Percentiles rank a stretch among this genome's conserved stretches.
Evolutionary conservation across 2,329 filamentous ascomycete genomes (phyloP).

Genomic region (Colletotrichum sp.): DNA sequence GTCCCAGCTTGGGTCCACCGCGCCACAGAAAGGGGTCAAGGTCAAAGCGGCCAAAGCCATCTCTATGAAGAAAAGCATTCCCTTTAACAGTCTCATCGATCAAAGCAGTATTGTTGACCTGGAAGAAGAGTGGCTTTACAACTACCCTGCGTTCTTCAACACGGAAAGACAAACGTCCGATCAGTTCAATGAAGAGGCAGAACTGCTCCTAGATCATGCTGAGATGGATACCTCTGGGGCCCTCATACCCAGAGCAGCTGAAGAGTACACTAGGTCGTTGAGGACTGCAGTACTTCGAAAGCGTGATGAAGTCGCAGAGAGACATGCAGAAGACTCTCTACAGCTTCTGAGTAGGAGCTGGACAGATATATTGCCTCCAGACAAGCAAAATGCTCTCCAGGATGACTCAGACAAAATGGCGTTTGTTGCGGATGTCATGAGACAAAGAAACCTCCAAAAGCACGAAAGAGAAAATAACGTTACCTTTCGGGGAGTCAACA

Average conservation of each 20-base stretch:
- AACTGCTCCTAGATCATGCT: accelerated
- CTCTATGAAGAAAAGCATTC: neutral
- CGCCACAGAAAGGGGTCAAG: neutral
- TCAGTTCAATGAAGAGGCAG: neutral
- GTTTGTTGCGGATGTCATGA: neutral
- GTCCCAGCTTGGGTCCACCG: accelerated
- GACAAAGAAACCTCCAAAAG: neutral
- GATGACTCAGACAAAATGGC: accelerated
- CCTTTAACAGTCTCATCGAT: neutral
- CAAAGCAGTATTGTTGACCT: neutral
- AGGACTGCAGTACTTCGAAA: neutral
- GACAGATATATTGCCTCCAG: neutral
- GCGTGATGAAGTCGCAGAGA: too few relatives aligned
- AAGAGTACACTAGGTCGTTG: accelerated
- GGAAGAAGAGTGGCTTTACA: neutral
- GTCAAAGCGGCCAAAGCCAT: accelerated
- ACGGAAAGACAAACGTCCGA: accelerated
- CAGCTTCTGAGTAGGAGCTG: neutral
- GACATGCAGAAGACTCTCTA: neutral
- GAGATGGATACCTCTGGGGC: neutral
- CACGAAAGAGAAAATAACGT: neutral
- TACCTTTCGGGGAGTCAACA: neutral
- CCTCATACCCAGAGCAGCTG: neutral
- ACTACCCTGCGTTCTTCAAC: accelerated
- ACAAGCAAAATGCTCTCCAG: accelerated